Base-by-base conservation (phyloP, 805 yeast genomes). In the Vanderwaltozyma polyspora region DNA sequence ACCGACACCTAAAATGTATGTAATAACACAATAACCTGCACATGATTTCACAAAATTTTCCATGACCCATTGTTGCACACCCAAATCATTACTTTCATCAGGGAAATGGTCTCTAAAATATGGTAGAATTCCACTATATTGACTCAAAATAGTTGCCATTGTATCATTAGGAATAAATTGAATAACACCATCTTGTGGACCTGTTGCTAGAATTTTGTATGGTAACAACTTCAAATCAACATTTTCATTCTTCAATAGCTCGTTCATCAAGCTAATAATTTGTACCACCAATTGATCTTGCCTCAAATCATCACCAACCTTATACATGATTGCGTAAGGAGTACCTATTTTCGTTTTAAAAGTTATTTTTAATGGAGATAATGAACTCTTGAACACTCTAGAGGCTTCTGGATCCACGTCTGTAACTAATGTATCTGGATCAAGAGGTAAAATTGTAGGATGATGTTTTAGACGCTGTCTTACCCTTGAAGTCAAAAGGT, bases 281-380 rank as follows among this genome's bases (percentile, higher is more conserved):
- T 91, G 98, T 32, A 86, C 81, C n/a, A 91, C 94, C 43, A 91
- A 68, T 57, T 91, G 99, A 63, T 91, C 99, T 57, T 91, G 99
- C 39, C 97, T 67, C 33, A 91, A 65, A 54, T 91, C 98, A 56
- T 65, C 99, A 11, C 99, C 99, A 33, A 82, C 81, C 57, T 91
- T 91, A 61, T 85, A 89, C 80, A 91, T 89, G 25, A 91, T 62
- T 5, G 93, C 76, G 55, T 85, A 91, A 34, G 60, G 63, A 0
- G 54, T 59, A 2, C 69, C 72, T 8, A 59, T 59, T 2, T 50
- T 53, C 1, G 91, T 78, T 45, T 70, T 76, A 53, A 91, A 78
- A 0, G 85, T 72, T 29, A 91, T 69, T 51, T 86, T 85, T 35
- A 91, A 63, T 1, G 99, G 99, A 6, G 89, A 76, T 50, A 91